Evolutionary conservation across 768 basidiomycete species (phyloP).

Genomic region (Filobasidium wieringae): DNA sequence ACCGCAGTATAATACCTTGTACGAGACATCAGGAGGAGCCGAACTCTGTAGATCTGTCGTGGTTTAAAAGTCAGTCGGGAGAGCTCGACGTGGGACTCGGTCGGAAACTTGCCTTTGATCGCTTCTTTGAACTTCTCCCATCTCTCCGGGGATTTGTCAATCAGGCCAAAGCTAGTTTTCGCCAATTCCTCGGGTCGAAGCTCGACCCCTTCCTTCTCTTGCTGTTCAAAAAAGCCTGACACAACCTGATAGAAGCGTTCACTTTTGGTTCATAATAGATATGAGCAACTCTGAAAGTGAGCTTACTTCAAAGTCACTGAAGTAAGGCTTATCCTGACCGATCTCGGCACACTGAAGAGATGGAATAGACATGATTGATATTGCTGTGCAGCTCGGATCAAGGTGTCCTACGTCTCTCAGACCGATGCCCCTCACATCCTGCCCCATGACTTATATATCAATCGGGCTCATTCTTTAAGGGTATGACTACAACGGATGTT

Average conservation of each 20-base stretch:
- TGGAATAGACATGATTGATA: too few species aligned
- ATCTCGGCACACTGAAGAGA: neutral
- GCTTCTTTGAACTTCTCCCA: neutral
- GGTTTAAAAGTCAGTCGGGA: too few species aligned
- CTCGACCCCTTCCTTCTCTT: neutral
- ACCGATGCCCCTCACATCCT: too few species aligned
- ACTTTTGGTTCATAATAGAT: neutral
- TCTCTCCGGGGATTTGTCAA: neutral
- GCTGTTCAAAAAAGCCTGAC: neutral
- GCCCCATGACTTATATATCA: too few species aligned
- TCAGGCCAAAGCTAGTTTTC: neutral
- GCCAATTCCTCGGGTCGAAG: neutral
- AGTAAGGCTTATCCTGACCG: neutral
- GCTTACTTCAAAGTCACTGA: neutral
- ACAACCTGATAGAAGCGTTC: neutral
- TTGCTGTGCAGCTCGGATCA: too few species aligned
- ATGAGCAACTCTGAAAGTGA: too few species aligned
- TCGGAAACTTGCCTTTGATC: neutral
- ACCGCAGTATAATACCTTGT: slow-evolving; percentile 34
- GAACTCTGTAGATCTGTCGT: slow-evolving; percentile 5
- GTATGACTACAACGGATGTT: too few species aligned
- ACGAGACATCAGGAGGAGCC: slow-evolving; percentile 25
- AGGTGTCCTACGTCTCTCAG: too few species aligned
- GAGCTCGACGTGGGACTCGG: too few species aligned
- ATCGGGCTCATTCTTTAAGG: too few species aligned